Percentiles rank a stretch among this genome's conserved stretches.
These are phyloP conservation scores for Huiozyma naganishii DNA, from an alignment of 805 yeast genomes.

Conservation along the genomic window DNA sequence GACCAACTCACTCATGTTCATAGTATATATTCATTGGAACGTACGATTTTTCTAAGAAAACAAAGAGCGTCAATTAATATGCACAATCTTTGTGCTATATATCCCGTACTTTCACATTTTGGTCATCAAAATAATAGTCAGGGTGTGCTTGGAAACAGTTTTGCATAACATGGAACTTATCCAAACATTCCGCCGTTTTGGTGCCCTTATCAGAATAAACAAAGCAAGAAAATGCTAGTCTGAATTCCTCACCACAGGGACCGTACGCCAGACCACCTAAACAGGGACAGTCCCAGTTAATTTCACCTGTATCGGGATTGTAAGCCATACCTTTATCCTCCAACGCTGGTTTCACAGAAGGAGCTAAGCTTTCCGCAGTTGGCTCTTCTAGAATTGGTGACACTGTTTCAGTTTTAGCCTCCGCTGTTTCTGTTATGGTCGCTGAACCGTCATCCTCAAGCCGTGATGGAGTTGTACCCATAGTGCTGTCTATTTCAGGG, in stretches of 20 bases:
- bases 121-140: constrained; percentile 82
- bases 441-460: too few relatives aligned
- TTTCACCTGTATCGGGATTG: constrained; percentile 95
- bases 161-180: constrained; percentile 86
- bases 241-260: constrained; percentile 94
- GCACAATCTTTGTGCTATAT: too few relatives aligned
- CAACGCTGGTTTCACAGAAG: constrained; percentile 2
- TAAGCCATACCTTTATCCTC: constrained; percentile 51
- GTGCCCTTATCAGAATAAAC: constrained; percentile 91
- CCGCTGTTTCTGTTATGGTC: too few relatives aligned
- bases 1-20: too few relatives aligned
- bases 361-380: background rate
- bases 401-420: background rate
- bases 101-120: too few relatives aligned
- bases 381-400: background rate
- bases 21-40: too few relatives aligned
- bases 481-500: too few relatives aligned
- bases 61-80: too few relatives aligned
- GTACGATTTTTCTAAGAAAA: too few relatives aligned
- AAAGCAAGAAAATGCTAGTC: constrained; percentile 89
- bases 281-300: constrained; percentile 99
- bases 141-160: constrained; percentile 87
- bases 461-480: too few relatives aligned
- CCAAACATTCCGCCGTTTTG: constrained; percentile 91
- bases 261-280: constrained; percentile 98